Percentiles rank a stretch among this genome's conserved stretches.
These are phyloP conservation scores for Yarrowia galli DNA, from an alignment of 1,139 yeast species.

Conservation along the genomic window DNA sequence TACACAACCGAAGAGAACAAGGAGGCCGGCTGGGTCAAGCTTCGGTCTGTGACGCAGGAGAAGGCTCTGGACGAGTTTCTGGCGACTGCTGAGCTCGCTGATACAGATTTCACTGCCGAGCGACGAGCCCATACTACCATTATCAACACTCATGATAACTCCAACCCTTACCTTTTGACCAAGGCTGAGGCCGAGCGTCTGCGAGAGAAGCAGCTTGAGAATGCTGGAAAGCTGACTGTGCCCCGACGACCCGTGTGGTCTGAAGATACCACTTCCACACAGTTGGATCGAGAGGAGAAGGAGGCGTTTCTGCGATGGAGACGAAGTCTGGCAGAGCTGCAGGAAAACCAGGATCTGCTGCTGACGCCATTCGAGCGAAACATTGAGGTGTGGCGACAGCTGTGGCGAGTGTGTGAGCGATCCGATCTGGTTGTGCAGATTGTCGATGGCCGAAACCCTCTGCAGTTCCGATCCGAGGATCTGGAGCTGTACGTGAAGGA, in stretches of 20 bases:
- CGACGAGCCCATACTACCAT: slow-evolving; percentile 83
- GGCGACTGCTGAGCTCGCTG: slow-evolving; percentile 93
- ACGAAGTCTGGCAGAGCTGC: slow-evolving; percentile 81
- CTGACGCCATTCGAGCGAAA: slow-evolving; percentile 98
- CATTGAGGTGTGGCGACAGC: slow-evolving; percentile 96
- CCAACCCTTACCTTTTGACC: slow-evolving; percentile 65
- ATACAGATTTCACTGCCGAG: slow-evolving; percentile 95
- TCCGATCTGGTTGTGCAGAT: slow-evolving; percentile 94
- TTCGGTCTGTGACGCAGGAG: slow-evolving; percentile 94
- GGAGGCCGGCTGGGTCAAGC: slow-evolving; percentile 87
- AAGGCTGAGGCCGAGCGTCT: slow-evolving; percentile 71
- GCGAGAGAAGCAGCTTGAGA: slow-evolving; percentile 67
- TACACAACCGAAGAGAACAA: slow-evolving; percentile 52
- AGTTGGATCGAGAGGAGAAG: slow-evolving; percentile 87
- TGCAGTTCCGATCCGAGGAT: slow-evolving; percentile 87
- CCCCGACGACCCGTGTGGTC: slow-evolving; percentile 95
- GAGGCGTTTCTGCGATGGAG: slow-evolving; percentile 95
- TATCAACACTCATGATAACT: slow-evolving; percentile 58
- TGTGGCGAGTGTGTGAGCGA: slow-evolving; percentile 98
- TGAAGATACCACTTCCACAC: slow-evolving; percentile 67
- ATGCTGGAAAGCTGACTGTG: slow-evolving; percentile 83
- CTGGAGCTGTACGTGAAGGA: slow-evolving; percentile 84
- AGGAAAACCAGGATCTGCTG: slow-evolving; percentile 79
- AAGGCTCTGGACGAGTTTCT: slow-evolving; percentile 92
- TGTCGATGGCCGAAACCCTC: slow-evolving; percentile 96